Base-by-base conservation (phyloP, 345 rosid species). In the Carallia brachiata region DNA sequence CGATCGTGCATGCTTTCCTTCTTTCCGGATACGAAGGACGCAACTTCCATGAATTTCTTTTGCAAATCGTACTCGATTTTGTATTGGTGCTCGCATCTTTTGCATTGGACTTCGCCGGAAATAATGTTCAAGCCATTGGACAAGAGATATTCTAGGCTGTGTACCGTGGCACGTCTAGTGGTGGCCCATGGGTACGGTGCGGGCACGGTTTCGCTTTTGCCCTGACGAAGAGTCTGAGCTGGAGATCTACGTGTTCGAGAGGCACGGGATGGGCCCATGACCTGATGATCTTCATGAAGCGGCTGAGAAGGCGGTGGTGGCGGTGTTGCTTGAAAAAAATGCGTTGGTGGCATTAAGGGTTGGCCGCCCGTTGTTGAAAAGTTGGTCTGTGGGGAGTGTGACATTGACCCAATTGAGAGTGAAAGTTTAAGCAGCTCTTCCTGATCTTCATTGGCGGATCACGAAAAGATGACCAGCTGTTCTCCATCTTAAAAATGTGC, bases 141-240 rank as follows among this genome's bases (percentile, higher is more conserved):
- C 8, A 69, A 1, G 1, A 79, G 79, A 36, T 72, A 54, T 1
- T 79, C 75, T 2, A 83, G 68, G 65, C 60, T 67, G 4, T 77
- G 73, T 0, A 77, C 58, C 10, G 6, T 69, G 52, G 83, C 83
- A 18, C 81, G 70, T 4, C 65, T 66, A 7, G 7, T 36, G 0
- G 73, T 77, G 6, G 86, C 78, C 83, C 83, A 79, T 1, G 74
- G 79, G 30, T 52, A 82, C 0, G 78, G 79, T 2, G 68, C 40
- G 3, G 67, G 70, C 1, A 79, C 3, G 60, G 65, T 66, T 53
- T 76, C 80, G 4, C 66, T 47, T 52, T 73, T 71, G 1, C 75
- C 81, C 4, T 70, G 63, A 7, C 44, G 63, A 0, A 73, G 61
- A 12, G 54, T 57, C 19, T 65, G 81, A 31, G 52, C 32, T 4